Evolutionary conservation across 148 eudicot genomes (phyloP).

Genomic region (Rheum nobile): DNA sequence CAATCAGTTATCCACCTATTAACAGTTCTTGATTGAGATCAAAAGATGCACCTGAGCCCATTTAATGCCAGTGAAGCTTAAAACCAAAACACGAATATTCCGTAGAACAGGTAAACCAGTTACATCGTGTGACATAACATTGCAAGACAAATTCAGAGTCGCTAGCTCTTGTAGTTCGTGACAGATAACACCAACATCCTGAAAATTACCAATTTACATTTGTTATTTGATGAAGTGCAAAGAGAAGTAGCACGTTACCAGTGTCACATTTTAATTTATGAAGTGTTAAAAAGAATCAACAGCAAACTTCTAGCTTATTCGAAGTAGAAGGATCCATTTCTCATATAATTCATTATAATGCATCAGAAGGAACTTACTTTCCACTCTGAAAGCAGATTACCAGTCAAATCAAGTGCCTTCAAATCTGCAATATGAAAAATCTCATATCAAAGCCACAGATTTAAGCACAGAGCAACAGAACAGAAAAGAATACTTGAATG

Average conservation of each 20-base stretch:
- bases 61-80: constrained; percentile 63
- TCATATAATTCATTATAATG: neutral
- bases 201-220: constrained; percentile 16
- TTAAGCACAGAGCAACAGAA: neutral
- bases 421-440: constrained; percentile 44
- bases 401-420: constrained; percentile 94
- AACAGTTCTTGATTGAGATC: neutral
- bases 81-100: constrained; percentile 60
- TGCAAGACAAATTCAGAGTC: constrained; percentile 62
- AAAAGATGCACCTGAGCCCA: constrained; percentile 58
- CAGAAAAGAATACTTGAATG: neutral
- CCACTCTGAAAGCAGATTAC: constrained; percentile 83
- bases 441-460: neutral
- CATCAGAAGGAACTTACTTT: constrained; percentile 31
- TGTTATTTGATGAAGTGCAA: too few species aligned
- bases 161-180: constrained; percentile 56
- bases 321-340: neutral
- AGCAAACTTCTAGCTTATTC: neutral
- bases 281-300: neutral
- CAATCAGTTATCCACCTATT: neutral
- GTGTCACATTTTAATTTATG: too few species aligned
- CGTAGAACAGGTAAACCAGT: constrained; percentile 30
- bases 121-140: constrained; percentile 44
- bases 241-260: too few species aligned
- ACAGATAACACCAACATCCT: constrained; percentile 73